phyloP scores from a whole-genome alignment of 768 basidiomycete genomes.

The Cantharellus anzutake region DNA sequence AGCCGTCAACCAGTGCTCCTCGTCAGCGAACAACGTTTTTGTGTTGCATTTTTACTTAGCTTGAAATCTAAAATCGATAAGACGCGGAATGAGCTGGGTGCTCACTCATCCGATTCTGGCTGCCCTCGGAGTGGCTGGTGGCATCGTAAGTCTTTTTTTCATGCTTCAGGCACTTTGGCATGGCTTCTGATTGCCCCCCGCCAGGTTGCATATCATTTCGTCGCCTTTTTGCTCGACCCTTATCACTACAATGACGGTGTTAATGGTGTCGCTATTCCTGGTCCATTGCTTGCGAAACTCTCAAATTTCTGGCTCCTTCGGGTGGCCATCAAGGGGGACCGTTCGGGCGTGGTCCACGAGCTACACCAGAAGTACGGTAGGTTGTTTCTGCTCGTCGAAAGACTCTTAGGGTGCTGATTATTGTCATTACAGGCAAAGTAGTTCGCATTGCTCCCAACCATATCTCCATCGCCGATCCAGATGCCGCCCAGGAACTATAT shows the following conservation, averaged over 20 bases:
- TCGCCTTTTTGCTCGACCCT: conserved; percentile 35
- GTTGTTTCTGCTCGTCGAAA: conserved; percentile 7
- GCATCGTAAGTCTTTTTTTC: too few species aligned
- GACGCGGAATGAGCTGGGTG: too few species aligned
- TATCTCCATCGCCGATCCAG: conserved; percentile 58
- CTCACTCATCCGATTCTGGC: too few species aligned
- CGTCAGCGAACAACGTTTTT: too few species aligned
- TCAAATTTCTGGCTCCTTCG: conserved; percentile 57
- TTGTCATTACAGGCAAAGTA: conserved; percentile 28
- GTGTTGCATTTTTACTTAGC: too few species aligned
- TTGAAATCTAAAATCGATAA: too few species aligned
- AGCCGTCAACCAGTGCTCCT: too few species aligned
- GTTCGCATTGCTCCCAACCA: conserved; percentile 62
- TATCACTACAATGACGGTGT: conserved; percentile 20
- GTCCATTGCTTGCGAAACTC: conserved; percentile 51
- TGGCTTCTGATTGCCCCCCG: neutral
- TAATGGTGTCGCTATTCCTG: conserved; percentile 39
- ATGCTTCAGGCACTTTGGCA: too few species aligned
- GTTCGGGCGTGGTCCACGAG: conserved; percentile 54
- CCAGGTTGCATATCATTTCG: conserved; percentile 14
- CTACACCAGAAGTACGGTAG: conserved; percentile 57
- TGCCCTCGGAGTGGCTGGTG: too few species aligned
- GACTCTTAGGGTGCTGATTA: neutral
- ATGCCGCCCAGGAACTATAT: conserved; percentile 55
- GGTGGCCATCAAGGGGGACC: conserved; percentile 44